Conservation (phyloP, 495 filamentous ascomycete species). For the Lineolata rhizophorae region DNA sequence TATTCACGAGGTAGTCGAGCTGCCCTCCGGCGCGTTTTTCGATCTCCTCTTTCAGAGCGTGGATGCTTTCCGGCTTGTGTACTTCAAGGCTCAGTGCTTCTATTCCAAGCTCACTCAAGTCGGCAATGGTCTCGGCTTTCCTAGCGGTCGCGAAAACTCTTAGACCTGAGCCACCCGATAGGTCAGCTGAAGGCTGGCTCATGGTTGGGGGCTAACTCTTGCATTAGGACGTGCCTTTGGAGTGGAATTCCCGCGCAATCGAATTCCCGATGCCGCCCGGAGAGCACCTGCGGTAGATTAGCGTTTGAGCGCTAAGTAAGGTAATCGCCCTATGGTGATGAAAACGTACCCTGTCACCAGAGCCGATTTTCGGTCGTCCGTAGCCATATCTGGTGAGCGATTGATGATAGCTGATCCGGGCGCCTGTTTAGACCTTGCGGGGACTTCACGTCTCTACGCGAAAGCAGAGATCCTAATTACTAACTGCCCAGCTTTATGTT, state of each 20-base stretch:
- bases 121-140: conserved; percentile 23
- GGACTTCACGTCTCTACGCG: too few species aligned
- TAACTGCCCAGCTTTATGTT: too few species aligned
- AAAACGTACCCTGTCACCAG: too few species aligned
- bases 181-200: background rate
- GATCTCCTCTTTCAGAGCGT: conserved; percentile 22
- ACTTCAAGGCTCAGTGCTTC: conserved; percentile 33
- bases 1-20: conserved; percentile 38
- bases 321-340: too few species aligned
- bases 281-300: conserved; percentile 21
- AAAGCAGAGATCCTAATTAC: too few species aligned
- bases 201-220: background rate
- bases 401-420: too few species aligned
- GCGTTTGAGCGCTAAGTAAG: too few species aligned
- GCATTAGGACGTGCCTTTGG: conserved; percentile 14
- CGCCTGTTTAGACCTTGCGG: too few species aligned
- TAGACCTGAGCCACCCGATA: background rate
- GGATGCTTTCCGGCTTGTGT: conserved; percentile 24
- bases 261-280: conserved; percentile 37
- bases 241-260: conserved; percentile 32
- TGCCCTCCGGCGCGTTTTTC: conserved; percentile 21
- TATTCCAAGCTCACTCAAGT: conserved; percentile 25
- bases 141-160: conserved; percentile 34
- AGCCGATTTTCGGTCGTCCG: too few species aligned
- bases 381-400: too few species aligned